A percentile compares a stretch with the other conserved stretches of the same genome.
Evolutionary conservation across 441 rosid species (phyloP).

Genomic region (Syzygium malaccense): DNA sequence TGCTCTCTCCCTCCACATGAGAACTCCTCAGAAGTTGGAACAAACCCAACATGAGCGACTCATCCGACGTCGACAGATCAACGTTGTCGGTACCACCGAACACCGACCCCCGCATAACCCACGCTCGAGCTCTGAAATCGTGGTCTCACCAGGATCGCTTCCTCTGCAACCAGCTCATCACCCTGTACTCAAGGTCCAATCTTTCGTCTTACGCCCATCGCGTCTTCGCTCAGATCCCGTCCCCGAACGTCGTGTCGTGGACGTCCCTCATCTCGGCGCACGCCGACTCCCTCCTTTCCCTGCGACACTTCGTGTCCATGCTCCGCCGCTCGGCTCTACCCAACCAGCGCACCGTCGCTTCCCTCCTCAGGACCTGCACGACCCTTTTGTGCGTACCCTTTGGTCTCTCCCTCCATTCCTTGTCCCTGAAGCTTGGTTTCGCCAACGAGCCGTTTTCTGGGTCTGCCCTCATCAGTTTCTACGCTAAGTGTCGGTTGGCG

Average conservation of each 20-base stretch:
- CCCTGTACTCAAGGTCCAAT: conserved; percentile 24
- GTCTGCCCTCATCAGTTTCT: conserved; percentile 24
- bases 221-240: conserved; percentile 25
- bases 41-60: neutral
- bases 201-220: conserved; percentile 19
- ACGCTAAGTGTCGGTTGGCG: conserved; percentile 6
- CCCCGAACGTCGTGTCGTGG: conserved; percentile 39
- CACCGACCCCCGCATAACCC: conserved; percentile 26
- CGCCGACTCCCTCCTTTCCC: conserved; percentile 21
- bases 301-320: conserved; percentile 32
- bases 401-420: conserved; percentile 26
- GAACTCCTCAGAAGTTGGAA: neutral
- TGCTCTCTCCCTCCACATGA: neutral
- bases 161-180: conserved; percentile 22
- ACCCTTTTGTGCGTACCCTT: conserved; percentile 15
- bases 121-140: conserved; percentile 17
- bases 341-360: conserved; percentile 26
- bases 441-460: conserved; percentile 19
- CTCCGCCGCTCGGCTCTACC: conserved; percentile 27
- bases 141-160: conserved; percentile 4
- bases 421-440: conserved; percentile 27
- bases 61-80: neutral
- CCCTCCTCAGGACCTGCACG: conserved; percentile 27
- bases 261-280: conserved; percentile 30
- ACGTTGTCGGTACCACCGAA: neutral